Base-by-base conservation (phyloP, 495 filamentous ascomycete genomes). In the Xylaria acuta region DNA sequence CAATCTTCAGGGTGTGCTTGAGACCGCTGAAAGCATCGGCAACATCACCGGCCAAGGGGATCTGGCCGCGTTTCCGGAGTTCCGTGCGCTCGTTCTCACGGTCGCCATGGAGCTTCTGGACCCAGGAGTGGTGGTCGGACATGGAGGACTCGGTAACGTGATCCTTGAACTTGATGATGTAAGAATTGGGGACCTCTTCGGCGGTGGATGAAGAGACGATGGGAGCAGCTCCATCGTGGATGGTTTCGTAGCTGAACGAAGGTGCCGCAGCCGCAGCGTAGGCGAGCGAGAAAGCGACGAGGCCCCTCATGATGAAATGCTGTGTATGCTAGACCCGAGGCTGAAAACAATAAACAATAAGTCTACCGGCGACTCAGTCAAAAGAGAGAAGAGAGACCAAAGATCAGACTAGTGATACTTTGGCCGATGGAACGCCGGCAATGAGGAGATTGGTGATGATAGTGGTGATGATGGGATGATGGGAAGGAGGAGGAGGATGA, bases 101-200 rank as follows among this genome's bases (percentile, higher is more conserved):
- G 67, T 90, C 79, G 51, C 83, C 75, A 80, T 96, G 92, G 76
- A 97, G 87, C 83, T 93, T 88, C 86, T 97, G 90, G 77, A 99
- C 91, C 97, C 97, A 99, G 80, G 81, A 89, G 79, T 97, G 94
- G 80, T 99, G 97, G 75, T 87, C 88, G 32, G 87, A 80, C 16
- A 92, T 93, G 65, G 88, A 85, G 25, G 84, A 83, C 32, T 90
- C 82, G 71, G 86, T 85, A 67, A 99, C 92, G 80, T 98, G 94
- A 82, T 95, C 92, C 90, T 99, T 98, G 89, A 99, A 98, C 74
- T 97, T 93, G 83, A 99, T 84, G 83, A 99, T 97, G 82, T 98
- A 99, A 49, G 93, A 94, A 84, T 97, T 92, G 59, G 94, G 92
- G 43, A 99, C 88, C 69, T 85, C 84, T 74, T 93, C 84, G 36